phyloP scores from a whole-genome alignment of 2,329 filamentous ascomycete genomes.

The Rhytidhysteron rufulum region DNA sequence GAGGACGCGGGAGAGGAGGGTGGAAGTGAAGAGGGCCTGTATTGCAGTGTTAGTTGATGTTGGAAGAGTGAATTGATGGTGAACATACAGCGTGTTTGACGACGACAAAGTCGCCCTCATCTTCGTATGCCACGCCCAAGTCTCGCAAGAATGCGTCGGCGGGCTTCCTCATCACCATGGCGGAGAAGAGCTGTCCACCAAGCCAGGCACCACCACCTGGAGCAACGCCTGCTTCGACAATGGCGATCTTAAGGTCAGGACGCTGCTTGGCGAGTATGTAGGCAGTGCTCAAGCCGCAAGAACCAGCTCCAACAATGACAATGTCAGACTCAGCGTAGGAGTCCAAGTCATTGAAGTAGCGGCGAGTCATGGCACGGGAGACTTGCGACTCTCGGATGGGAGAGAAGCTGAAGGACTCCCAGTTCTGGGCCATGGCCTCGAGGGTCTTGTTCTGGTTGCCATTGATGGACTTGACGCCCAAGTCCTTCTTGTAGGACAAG shows the following conservation, averaged over 20 bases:
- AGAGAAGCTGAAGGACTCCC: conserved; percentile 77
- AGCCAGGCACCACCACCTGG: conserved; percentile 87
- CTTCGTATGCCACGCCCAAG: conserved; percentile 79
- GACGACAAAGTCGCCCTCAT: conserved; percentile 83
- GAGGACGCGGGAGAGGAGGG: conserved; percentile 77
- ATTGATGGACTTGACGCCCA: conserved; percentile 47
- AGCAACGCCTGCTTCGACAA: conserved; percentile 82
- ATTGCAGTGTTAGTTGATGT: background rate
- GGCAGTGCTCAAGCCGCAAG: conserved; percentile 79
- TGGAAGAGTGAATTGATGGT: background rate
- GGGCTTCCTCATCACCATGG: conserved; percentile 93
- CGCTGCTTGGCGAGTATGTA: conserved; percentile 80
- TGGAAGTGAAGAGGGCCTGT: conserved; percentile 78
- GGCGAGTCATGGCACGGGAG: conserved; percentile 86
- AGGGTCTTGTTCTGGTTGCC: conserved; percentile 52
- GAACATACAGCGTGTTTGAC: conserved; percentile 71
- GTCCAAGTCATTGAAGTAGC: conserved; percentile 89
- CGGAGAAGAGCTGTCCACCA: conserved; percentile 88
- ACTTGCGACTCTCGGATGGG: conserved; percentile 91
- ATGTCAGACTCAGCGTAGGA: conserved; percentile 88
- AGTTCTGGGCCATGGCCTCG: conserved; percentile 67
- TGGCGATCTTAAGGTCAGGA: conserved; percentile 86
- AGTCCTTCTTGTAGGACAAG: conserved; percentile 31
- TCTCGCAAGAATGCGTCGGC: conserved; percentile 80
- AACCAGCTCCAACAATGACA: conserved; percentile 88